Evolutionary conservation across 1,139 yeast species (phyloP), one percentile per base, ranked within the genome.

Genomic region (Candida anutae): DNA sequence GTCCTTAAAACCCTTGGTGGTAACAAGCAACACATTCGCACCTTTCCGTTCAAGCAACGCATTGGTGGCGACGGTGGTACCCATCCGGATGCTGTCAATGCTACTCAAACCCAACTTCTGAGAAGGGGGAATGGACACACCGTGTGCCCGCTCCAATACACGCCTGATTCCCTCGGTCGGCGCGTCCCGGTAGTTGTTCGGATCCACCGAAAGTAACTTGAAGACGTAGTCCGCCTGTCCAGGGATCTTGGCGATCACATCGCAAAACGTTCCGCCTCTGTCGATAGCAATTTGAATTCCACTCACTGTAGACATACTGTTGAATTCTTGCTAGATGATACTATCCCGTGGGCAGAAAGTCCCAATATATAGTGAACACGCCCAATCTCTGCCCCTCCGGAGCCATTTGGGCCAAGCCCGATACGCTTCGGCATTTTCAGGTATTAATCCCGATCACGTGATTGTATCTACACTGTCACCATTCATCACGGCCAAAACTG

Each of bases 261-360:
- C 95, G 5, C 95, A 84, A 57, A 85, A 85, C 0, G 95, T 87
- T 30, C 96, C 95, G 37, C 90, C 88, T 47, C 87, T 58, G 43
- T 75, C 80, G 21, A 45, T 46, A 17, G 51, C 48, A 11, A 45
- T 43, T 26, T 37, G 34, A 5, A 45, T 45, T 18, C 45, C 43
- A 20, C 23, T 23, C 21, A 24, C 14, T 16, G 5, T n/a, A n/a
- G n/a, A n/a, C n/a, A n/a, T n/a, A n/a, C n/a, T 30, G 34, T 17
- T 29, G n/a, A n/a, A n/a, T 17, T 17, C 19, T 10, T 17, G 19
- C 6, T 17, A n/a, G n/a, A n/a, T n/a, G n/a, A n/a, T 17, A 8
- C 9, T 17, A 17, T 17, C 10, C 19, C 19, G 19, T 17, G 19
- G 6, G 19, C 9, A 10, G 19, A 10, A 17, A 17, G 6, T 10